Evolutionary conservation across 1,139 yeast genomes (phyloP).

Genomic region (Zygosaccharomyces pseudobailii): DNA sequence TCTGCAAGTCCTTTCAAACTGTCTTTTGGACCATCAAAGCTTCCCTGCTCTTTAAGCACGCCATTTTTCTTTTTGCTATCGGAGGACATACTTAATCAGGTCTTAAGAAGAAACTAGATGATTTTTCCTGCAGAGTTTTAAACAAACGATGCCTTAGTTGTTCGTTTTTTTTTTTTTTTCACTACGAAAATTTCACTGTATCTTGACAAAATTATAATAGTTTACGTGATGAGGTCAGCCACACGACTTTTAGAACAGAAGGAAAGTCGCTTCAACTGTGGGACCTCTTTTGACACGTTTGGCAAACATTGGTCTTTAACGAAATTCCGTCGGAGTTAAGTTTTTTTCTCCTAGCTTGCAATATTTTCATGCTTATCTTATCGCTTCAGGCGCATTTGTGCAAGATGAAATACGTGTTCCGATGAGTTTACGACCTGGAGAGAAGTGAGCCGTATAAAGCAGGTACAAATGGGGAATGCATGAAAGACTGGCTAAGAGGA

Average conservation of each 20-base stretch:
- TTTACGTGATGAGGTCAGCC: background rate
- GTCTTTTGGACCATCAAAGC: constrained; percentile 10
- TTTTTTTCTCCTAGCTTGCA: background rate
- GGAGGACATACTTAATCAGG: background rate
- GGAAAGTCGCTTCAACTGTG: background rate
- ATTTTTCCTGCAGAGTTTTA: background rate
- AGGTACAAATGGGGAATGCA: background rate
- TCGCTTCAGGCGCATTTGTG: background rate
- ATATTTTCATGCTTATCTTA: background rate
- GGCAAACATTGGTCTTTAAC: background rate
- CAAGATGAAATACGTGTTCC: background rate
- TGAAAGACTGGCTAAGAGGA: background rate
- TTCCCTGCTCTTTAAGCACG: constrained; percentile 13
- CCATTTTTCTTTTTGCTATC: constrained; percentile 9
- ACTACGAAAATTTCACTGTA: background rate
- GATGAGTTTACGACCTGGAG: background rate
- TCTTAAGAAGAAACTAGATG: background rate
- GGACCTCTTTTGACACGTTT: too few relatives aligned
- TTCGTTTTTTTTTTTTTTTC: background rate
- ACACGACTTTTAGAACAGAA: background rate
- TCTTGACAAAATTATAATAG: background rate
- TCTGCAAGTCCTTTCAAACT: constrained; percentile 3
- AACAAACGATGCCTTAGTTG: background rate
- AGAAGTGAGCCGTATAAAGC: background rate
- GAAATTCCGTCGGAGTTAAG: background rate